Evolutionary conservation across 805 yeast genomes (phyloP).

Genomic region (Allodekkera sacchari): DNA sequence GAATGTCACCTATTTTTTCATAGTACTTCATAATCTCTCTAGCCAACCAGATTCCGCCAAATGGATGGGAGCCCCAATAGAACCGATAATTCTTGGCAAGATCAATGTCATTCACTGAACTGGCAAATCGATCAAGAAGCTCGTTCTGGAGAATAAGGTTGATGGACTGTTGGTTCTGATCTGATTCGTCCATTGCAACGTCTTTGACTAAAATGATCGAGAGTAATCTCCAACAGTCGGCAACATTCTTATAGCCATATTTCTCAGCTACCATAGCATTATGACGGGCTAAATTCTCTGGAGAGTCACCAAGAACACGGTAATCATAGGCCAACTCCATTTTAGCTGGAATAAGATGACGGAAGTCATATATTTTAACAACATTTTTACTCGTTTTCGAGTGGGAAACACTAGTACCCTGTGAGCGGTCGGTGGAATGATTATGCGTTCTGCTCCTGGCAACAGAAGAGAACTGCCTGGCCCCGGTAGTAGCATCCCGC

Average conservation of each 20-base stretch:
- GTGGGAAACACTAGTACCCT: constrained; percentile 18
- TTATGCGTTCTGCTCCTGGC: constrained; percentile 27
- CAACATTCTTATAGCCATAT: constrained; percentile 52
- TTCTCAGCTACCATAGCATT: constrained; percentile 65
- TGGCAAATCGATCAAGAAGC: constrained; percentile 10
- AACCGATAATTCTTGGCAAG: constrained; percentile 23
- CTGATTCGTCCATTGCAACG: constrained; percentile 18
- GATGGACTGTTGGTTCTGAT: constrained; percentile 4
- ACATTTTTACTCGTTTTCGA: constrained; percentile 34
- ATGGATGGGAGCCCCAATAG: constrained; percentile 77
- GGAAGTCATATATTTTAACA: constrained; percentile 58
- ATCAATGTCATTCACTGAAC: constrained; percentile 8
- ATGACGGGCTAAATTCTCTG: constrained; percentile 56
- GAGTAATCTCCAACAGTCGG: constrained; percentile 68
- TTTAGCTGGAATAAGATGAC: constrained; percentile 66
- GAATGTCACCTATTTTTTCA: constrained; percentile 59
- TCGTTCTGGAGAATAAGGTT: constrained; percentile 9
- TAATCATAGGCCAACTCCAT: constrained; percentile 63
- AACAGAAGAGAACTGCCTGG: constrained; percentile 13
- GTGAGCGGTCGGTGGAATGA: constrained; percentile 29
- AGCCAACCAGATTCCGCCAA: constrained; percentile 63
- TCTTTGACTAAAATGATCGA: constrained; percentile 39
- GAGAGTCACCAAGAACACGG: constrained; percentile 52
- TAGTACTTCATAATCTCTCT: constrained; percentile 54
- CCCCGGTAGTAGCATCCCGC: constrained; percentile 27